These are phyloP conservation scores for Cyberlindnera japonica DNA, from an alignment of 805 yeast genomes.

Conservation along the genomic window DNA sequence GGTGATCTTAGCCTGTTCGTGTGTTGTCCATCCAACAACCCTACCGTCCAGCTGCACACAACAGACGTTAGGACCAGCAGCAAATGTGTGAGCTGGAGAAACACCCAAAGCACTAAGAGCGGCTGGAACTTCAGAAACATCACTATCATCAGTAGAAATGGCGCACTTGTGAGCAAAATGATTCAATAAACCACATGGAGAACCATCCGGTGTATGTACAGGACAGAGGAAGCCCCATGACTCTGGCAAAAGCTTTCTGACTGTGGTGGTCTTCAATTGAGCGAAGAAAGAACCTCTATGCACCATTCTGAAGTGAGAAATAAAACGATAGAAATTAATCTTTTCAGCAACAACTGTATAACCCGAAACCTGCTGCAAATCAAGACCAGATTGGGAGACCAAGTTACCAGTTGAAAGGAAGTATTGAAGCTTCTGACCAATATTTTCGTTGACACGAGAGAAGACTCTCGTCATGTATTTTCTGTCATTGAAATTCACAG, in stretches of 20 bases:
- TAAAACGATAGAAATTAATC: conserved; percentile 93
- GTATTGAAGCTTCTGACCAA: conserved; percentile 91
- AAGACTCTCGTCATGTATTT: conserved; percentile 81
- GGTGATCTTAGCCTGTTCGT: conserved; percentile 77
- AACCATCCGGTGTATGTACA: conserved; percentile 99
- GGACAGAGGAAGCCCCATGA: conserved; percentile 99
- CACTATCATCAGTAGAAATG: conserved; percentile 73
- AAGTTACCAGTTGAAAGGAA: conserved; percentile 95
- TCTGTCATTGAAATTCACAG: conserved; percentile 79
- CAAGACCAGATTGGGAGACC: conserved; percentile 95
- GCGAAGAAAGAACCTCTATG: conserved; percentile 99
- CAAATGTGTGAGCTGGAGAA: conserved; percentile 69
- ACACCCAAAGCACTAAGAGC: conserved; percentile 74
- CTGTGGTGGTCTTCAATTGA: conserved; percentile 94
- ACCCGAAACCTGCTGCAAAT: conserved; percentile 96
- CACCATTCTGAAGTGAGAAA: conserved; percentile 99
- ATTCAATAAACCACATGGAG: conserved; percentile 97
- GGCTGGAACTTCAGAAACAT: conserved; percentile 67
- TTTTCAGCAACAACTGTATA: conserved; percentile 98
- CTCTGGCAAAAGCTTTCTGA: conserved; percentile 92
- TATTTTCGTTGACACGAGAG: conserved; percentile 79
- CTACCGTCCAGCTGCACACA: conserved; percentile 94
- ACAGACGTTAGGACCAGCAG: conserved; percentile 84
- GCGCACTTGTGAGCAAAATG: conserved; percentile 95
- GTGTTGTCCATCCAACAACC: conserved; percentile 92